Conservation (phyloP, 225 moss, liverwort and hornwort species). For the Climacium dendroides region DNA sequence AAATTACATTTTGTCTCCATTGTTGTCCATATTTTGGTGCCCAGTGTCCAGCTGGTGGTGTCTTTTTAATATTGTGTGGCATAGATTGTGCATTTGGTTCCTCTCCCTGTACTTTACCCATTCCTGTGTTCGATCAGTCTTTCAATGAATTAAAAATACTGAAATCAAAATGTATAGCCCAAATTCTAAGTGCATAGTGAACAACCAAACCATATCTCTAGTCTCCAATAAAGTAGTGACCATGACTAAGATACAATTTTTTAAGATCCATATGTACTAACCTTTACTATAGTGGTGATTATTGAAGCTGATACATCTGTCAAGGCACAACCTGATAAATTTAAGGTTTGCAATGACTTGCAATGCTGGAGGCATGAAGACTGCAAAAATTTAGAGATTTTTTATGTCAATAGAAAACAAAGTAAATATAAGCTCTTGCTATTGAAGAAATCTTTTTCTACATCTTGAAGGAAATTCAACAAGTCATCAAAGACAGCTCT, state of each 20-base stretch:
- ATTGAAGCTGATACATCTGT: slow-evolving; percentile 26
- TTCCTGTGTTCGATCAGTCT: background rate
- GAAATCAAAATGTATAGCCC: background rate
- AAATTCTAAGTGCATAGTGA: background rate
- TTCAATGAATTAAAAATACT: background rate
- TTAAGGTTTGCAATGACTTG: slow-evolving; percentile 44
- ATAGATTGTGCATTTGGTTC: background rate
- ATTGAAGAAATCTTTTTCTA: background rate
- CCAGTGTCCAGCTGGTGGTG: background rate
- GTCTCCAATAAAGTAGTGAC: background rate
- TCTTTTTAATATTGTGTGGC: background rate
- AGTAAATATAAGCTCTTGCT: background rate
- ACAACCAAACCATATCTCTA: background rate
- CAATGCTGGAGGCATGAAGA: slow-evolving; percentile 43
- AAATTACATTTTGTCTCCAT: slow-evolving; percentile 23
- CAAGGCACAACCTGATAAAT: slow-evolving; percentile 63
- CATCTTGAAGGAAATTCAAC: background rate
- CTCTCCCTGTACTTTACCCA: slow-evolving; percentile 2
- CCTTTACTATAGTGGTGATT: slow-evolving; percentile 51
- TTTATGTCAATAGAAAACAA: background rate
- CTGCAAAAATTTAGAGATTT: slow-evolving; percentile 3
- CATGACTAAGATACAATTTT: background rate
- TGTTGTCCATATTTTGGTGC: slow-evolving; percentile 25
- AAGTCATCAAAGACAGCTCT: background rate
- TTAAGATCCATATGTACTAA: background rate